phyloP scores from a whole-genome alignment of 2,329 filamentous ascomycete species.

The Magnaporthiopsis rhizophila region DNA sequence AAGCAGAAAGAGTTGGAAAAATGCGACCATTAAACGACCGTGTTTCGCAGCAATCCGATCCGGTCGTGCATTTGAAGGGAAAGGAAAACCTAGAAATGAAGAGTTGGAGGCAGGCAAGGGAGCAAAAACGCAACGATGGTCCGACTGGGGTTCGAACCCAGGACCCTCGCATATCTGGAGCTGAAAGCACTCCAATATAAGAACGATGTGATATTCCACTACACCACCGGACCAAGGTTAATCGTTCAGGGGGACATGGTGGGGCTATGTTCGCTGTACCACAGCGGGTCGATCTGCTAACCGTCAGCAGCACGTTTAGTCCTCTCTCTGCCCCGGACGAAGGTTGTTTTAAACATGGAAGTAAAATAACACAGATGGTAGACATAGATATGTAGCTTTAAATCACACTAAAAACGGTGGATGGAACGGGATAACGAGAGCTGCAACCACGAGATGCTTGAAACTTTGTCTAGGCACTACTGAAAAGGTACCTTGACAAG shows the following conservation, averaged over 20 bases:
- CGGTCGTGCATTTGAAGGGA: neutral
- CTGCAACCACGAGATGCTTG: neutral
- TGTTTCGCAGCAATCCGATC: no score
- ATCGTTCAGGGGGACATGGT: neutral
- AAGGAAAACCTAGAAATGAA: neutral
- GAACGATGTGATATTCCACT: neutral
- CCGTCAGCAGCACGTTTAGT: neutral
- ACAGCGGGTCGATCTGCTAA: neutral
- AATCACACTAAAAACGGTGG: neutral
- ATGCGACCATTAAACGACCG: no score
- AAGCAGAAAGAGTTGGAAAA: no score
- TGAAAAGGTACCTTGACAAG: neutral
- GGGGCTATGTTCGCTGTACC: neutral
- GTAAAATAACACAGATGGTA: no score
- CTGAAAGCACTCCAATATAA: neutral
- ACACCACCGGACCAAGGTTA: neutral
- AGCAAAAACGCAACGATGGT: neutral
- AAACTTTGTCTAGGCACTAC: neutral
- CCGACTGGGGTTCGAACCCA: neutral
- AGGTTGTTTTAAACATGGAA: neutral
- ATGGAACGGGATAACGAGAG: neutral
- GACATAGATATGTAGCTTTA: neutral
- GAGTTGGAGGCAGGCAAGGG: no score
- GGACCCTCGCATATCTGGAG: neutral
- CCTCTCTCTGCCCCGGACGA: neutral